Base-by-base conservation (phyloP, 2,329 filamentous ascomycete species). In the Penicillium sp. region DNA sequence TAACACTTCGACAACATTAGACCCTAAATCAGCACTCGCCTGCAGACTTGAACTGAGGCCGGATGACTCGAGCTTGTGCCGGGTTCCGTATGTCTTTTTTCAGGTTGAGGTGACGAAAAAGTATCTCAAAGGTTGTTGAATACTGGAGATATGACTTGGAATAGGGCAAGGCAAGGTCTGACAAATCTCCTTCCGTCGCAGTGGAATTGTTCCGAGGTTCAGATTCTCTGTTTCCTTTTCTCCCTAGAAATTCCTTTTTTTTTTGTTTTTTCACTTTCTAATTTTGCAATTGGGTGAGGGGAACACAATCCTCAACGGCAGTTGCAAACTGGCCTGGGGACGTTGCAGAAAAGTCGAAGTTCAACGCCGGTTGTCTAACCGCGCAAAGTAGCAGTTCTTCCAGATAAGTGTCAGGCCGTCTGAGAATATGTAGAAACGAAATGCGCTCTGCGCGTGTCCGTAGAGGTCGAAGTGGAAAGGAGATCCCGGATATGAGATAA, bases 1-100 rank as follows among this genome's bases (percentile, higher is more conserved):
- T 70, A 71, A 71, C 69, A 63, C 57, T 62, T 65, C 58, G 64
- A 64, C 60, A 66, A 69, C 66, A 66, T 66, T 62, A 65, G 62
- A 60, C 56, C 67, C 59, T 66, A 58, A 59, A 61, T 57, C 61
- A 59, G 59, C 62, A 63, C 61, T 63, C 51, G 59, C 57, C 62
- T 59, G 57, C 57, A 61, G 57, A 61, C 58, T 59, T 60, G 47
- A 52, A 55, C 56, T 61, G 56, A 49, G 63, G 56, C 53, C 61
- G 50, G 58, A 58, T 60, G 55, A 59, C 59, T 64, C 38, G 61
- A 66, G 57, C 40, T 26, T 40, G 44, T 46, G 34, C 40, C 32
- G 53, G 18, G 18, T 42, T 52, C 14, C 34, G 38, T 26, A 48
- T 51, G 24, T 49, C 40, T 32, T 31, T 55, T 55, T 47, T 38